A percentile compares a stretch with the other conserved stretches of the same genome.
Conservation (phyloP, 805 yeast genomes). For the Candida tibetensis region DNA sequence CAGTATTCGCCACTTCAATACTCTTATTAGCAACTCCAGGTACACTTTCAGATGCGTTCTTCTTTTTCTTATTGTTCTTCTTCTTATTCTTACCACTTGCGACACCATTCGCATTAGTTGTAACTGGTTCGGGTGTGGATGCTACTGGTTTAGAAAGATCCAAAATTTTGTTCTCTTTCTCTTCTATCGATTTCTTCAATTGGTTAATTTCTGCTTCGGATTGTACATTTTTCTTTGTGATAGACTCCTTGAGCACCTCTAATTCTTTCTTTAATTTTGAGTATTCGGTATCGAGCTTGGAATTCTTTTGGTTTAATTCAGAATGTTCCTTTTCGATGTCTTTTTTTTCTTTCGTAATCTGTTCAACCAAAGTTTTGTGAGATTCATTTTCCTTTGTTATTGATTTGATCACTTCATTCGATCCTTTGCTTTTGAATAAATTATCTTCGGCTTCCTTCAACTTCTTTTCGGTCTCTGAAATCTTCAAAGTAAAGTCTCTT, state of each 20-base stretch:
- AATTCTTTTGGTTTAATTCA: neutral
- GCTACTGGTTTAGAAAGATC: neutral
- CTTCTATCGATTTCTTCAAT: neutral
- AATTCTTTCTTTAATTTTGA: neutral
- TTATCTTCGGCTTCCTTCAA: too few relatives aligned
- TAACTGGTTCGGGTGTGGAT: neutral
- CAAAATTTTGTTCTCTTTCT: neutral
- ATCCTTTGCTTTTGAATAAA: too few relatives aligned
- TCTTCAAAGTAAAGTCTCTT: conserved; percentile 1
- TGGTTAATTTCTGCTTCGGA: neutral
- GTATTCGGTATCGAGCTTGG: too few relatives aligned
- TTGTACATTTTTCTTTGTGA: neutral
- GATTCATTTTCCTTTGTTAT: neutral
- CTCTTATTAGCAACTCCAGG: neutral
- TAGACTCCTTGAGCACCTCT: neutral
- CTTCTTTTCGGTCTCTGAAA: conserved; percentile 2
- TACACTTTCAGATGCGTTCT: conserved; percentile 1
- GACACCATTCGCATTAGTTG: conserved; percentile 3
- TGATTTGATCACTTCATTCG: too few relatives aligned
- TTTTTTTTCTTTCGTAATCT: conserved; percentile 1
- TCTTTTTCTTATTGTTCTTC: conserved; percentile 20
- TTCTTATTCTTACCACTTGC: conserved; percentile 19
- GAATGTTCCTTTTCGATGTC: conserved; percentile 1
- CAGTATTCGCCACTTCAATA: neutral
- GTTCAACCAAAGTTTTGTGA: neutral